A percentile compares a stretch with the other conserved stretches of the same genome.
Conservation (phyloP, 345 rosid genomes). For the Hibiscus syriacus region DNA sequence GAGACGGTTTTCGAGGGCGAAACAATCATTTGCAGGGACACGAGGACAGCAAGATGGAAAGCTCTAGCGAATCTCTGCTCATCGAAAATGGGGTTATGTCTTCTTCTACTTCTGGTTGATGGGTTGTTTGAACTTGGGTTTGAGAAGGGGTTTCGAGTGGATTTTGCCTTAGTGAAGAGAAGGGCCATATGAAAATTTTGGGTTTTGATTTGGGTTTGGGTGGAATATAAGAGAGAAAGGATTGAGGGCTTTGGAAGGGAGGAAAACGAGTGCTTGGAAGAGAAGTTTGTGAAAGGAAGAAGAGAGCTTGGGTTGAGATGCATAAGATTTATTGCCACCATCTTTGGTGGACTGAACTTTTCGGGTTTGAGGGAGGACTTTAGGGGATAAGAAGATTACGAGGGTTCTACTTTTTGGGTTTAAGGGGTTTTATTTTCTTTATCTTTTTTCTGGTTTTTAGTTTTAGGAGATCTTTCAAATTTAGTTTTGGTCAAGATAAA, state of each 20-base stretch:
- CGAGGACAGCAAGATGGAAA: slow-evolving; percentile 6
- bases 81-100: slow-evolving; percentile 19
- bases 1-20: slow-evolving; percentile 6
- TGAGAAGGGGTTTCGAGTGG: slow-evolving; percentile 17
- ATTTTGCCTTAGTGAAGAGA: slow-evolving; percentile 62
- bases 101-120: slow-evolving; percentile 23
- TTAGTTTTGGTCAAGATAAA: no score
- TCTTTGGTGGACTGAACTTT: slow-evolving; percentile 5
- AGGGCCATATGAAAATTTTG: slow-evolving; percentile 56
- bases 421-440: not conserved
- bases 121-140: slow-evolving; percentile 8
- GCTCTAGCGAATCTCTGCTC: slow-evolving; percentile 42
- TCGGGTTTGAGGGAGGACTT: not conserved
- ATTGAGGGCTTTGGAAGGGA: slow-evolving; percentile 22
- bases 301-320: slow-evolving; percentile 30
- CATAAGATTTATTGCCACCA: slow-evolving; percentile 35
- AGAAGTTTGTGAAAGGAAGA: slow-evolving; percentile 26
- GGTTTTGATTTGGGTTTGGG: not conserved
- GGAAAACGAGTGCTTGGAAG: slow-evolving; percentile 23
- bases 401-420: no score
- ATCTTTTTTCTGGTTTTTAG: no score
- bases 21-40: slow-evolving; percentile 1
- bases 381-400: slow-evolving; percentile 10
- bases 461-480: no score
- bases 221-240: slow-evolving; percentile 25